Base-by-base conservation (phyloP, 2,329 filamentous ascomycete species). In the Claviceps sp. region DNA sequence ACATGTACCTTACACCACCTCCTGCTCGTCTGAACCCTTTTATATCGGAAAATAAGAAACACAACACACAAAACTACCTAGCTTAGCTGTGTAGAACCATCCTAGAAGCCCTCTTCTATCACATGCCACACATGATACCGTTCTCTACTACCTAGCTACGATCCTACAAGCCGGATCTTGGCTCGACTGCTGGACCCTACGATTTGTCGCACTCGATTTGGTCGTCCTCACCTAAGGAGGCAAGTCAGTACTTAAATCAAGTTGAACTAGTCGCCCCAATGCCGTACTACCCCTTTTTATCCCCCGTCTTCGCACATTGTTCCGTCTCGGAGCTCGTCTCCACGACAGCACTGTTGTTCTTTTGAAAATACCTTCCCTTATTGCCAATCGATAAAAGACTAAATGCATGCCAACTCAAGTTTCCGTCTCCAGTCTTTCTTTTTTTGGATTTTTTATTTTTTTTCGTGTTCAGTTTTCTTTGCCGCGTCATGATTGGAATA, bases 51-150 rank as follows among this genome's bases (percentile, higher is more conserved):
- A 34, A 34, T 48, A 24, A 37, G 47, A 34, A 52, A 45, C 55
- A 38, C 30, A 34, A 34, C 30, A 34, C 30, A 34, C 4, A 34
- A 34, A 49, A 45, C 50, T 52, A 47, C 51, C 52, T 54, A 48
- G 47, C 30, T 34, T 11, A 34, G 30, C 30, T 11, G 50, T 51
- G 53, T 49, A 22, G 18, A 18, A 16, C 43, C 4, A 47, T 38
- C 46, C 49, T 55, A 51, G 45, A 54, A 48, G 48, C 18, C 30
- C 36, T 43, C 47, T 36, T 53, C 49, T 49, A 54, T 52, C 49
- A 40, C 38, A 46, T 41, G 20, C 51, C 41, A 14, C 46, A 20
- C 52, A 48, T 36, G 14, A 20, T 18, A n/a, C 18, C 26, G 47
- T 40, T 40, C 38, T 49, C 49, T 20, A 48, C 51, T 11, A 4